A percentile compares a stretch with the other conserved stretches of the same genome.
These are phyloP conservation scores for Rosa chinensis DNA, from an alignment of 306 rosid genomes.

Conservation along the genomic window DNA sequence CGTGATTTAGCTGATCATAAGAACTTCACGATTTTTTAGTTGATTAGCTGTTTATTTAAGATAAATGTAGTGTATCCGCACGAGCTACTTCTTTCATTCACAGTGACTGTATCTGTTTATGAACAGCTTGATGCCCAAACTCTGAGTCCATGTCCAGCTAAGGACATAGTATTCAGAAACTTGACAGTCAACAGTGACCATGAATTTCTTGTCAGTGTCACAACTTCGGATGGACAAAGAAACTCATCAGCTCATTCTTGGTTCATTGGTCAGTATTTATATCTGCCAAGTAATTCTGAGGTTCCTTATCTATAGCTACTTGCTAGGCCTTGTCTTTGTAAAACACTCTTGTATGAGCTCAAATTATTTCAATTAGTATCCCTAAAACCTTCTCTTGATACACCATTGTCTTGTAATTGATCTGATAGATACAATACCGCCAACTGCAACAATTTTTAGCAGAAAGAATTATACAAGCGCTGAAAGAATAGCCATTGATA, in stretches of 20 bases:
- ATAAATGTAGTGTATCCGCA: neutral
- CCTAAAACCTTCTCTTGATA: neutral
- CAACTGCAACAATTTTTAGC: slow-evolving; percentile 56
- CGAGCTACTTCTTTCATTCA: neutral
- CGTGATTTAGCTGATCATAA: neutral
- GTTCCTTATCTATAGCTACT: neutral
- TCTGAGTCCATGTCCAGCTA: slow-evolving; percentile 41
- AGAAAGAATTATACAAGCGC: slow-evolving; percentile 45
- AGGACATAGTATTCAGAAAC: slow-evolving; percentile 36
- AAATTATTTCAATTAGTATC: neutral
- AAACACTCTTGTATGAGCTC: neutral
- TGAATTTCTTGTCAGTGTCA: slow-evolving; percentile 46
- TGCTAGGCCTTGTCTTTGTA: neutral
- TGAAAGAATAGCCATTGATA: slow-evolving; percentile 38
- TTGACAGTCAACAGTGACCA: slow-evolving; percentile 47
- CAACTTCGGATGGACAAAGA: slow-evolving; percentile 41
- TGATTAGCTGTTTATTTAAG: neutral
- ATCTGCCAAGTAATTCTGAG: neutral
- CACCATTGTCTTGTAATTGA: neutral
- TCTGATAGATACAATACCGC: slow-evolving; percentile 50
- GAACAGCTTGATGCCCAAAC: slow-evolving; percentile 57
- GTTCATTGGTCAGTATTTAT: slow-evolving; percentile 53
- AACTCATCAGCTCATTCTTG: slow-evolving; percentile 58
- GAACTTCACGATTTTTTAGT: neutral
- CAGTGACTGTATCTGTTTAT: neutral